Conservation (phyloP, 1,284 basidiomycete genomes). For the Tylopilus orsonianus region DNA sequence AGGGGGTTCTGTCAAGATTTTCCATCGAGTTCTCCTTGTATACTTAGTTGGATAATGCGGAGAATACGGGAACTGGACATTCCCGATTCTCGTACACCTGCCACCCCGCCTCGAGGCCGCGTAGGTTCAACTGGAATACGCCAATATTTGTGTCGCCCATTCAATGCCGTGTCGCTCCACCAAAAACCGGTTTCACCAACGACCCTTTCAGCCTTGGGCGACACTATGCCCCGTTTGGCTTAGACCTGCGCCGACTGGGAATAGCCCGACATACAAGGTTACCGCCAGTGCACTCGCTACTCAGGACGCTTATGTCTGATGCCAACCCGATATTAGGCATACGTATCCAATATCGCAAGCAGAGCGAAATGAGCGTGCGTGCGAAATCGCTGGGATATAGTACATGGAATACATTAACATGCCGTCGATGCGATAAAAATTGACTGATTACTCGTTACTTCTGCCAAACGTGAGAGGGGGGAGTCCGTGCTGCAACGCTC, state of each 20-base stretch:
- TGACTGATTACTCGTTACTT: neutral
- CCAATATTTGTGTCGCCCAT: neutral
- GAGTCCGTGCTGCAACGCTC: slow-evolving; percentile 9
- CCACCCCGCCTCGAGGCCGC: slow-evolving; percentile 32
- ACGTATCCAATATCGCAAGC: slow-evolving; percentile 21
- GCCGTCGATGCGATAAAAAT: neutral
- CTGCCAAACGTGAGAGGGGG: neutral
- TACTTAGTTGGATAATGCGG: slow-evolving; percentile 33
- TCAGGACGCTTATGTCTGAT: slow-evolving; percentile 26
- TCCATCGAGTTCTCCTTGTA: slow-evolving; percentile 20
- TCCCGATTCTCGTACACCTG: slow-evolving; percentile 18
- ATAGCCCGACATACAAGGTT: slow-evolving; percentile 17
- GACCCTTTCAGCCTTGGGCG: slow-evolving; percentile 13
- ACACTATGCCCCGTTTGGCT: slow-evolving; percentile 14
- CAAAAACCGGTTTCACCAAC: slow-evolving; percentile 2
- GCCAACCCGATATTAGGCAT: slow-evolving; percentile 16
- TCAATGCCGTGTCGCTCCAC: neutral
- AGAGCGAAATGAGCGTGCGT: slow-evolving; percentile 18
- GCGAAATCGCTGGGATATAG: slow-evolving; percentile 21
- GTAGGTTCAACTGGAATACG: too few relatives aligned
- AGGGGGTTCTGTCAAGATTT: slow-evolving; percentile 17
- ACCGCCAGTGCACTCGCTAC: neutral
- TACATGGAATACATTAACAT: slow-evolving; percentile 30
- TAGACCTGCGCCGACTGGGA: slow-evolving; percentile 16
- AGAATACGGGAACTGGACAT: too few relatives aligned